Base-by-base conservation (phyloP, 2,329 filamentous ascomycete species). In the Gnomoniopsis smithogilvyi region DNA sequence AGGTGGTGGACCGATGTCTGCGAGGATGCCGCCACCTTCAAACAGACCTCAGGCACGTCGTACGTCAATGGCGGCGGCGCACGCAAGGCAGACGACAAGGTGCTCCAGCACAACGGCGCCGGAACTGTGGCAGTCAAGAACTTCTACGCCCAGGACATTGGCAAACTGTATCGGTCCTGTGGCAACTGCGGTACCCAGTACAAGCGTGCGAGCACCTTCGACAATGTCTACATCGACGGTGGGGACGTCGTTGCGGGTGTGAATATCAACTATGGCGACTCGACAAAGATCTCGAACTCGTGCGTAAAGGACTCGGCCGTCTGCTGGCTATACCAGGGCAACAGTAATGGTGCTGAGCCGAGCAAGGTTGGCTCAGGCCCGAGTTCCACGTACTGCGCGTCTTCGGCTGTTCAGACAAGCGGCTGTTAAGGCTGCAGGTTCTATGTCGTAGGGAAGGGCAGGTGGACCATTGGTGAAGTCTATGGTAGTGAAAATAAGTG, bases 241-340 rank as follows among this genome's bases (percentile, higher is more conserved):
- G 76, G 76, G 60, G 65, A 71, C 45, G 69, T 72, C 22, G 69
- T 78, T 17, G 73, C 72, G 49, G 77, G 78, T 33, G 78, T 80
- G 67, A 80, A 80, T 70, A 69, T 69, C 63, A 81, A 80, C 73
- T 79, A 74, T 61, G 78, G 77, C 22, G 76, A 79, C 62, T 55
- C 59, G 1, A 67, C 65, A 8, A 53, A 17, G 6, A 59, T 66
- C 56, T 67, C 63, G 53, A 61, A 70, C 55, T 64, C 59, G 34
- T 68, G 61, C 51, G 61, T n/a, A n/a, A n/a, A n/a, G n/a, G n/a
- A n/a, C n/a, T n/a, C n/a, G n/a, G n/a, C n/a, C n/a, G n/a, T n/a
- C n/a, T n/a, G n/a, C n/a, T n/a, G n/a, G n/a, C n/a, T n/a, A n/a
- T n/a, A n/a, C n/a, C n/a, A n/a, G n/a, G n/a, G n/a, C n/a, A n/a